Percentiles rank a stretch among this genome's conserved stretches.
Evolutionary conservation across 1,284 basidiomycete genomes (phyloP).

Genomic region (Heterobasidion annosum): DNA sequence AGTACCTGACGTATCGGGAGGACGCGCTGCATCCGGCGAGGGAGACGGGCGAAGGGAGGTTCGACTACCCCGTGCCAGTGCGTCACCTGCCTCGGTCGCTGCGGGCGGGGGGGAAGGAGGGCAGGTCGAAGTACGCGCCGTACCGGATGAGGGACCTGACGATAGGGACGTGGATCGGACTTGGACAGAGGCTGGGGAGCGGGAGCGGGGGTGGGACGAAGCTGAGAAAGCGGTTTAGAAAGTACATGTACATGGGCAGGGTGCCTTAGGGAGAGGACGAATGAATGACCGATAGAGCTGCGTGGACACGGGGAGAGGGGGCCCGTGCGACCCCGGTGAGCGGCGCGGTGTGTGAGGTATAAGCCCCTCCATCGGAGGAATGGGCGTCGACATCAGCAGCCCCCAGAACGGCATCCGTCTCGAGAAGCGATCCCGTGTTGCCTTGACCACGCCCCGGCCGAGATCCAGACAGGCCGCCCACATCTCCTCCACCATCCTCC

Average conservation of each 20-base stretch:
- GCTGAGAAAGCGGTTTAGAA: constrained; percentile 56
- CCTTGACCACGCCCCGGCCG: constrained; percentile 52
- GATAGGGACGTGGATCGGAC: constrained; percentile 65
- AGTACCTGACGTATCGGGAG: constrained; percentile 66
- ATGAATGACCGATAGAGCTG: too few species aligned
- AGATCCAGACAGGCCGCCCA: constrained; percentile 11
- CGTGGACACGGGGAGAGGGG: constrained; percentile 1
- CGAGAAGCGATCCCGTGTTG: constrained; percentile 27
- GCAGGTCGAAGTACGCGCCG: constrained; percentile 52
- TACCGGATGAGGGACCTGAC: constrained; percentile 72
- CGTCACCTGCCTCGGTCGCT: constrained; percentile 54
- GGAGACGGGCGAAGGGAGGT: constrained; percentile 20
- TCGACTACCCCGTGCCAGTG: constrained; percentile 52
- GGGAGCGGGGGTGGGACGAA: constrained; percentile 46
- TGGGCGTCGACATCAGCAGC: too few species aligned
- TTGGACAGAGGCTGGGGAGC: constrained; percentile 57
- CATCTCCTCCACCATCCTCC: background rate
- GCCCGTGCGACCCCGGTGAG: background rate
- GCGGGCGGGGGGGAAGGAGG: constrained; percentile 26
- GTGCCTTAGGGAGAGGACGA: constrained; percentile 14
- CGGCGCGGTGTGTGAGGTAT: too few species aligned
- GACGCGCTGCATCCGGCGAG: constrained; percentile 26
- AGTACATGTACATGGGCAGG: constrained; percentile 63
- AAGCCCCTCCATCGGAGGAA: too few species aligned
- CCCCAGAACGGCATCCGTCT: background rate